Evolutionary conservation across 2,329 filamentous ascomycete genomes (phyloP), one percentile per base, ranked within the genome.

Genomic region (Pseudocercospora pini-densiflorae): DNA sequence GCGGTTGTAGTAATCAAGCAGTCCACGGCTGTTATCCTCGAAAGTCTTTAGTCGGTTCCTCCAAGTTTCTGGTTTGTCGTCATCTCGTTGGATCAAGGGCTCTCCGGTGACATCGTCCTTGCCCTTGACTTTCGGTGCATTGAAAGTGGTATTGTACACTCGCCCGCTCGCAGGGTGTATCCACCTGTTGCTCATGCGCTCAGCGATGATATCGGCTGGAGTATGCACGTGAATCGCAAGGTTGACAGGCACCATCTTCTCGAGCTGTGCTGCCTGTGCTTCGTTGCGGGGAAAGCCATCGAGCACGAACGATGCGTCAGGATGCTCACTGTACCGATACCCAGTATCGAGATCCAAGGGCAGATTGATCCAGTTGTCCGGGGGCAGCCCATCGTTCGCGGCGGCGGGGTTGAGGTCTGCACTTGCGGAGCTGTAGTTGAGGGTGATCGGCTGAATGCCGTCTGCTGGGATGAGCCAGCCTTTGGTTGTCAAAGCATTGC

Each of bases 231-330:
- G 93, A 66, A 97, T 90, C 58, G 93, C 95, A 68, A 97, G 87
- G 80, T 99, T 99, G 78, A 99, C 94, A n/a, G 94, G 93, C 33
- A 98, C 87, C 36, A 97, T 85, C 54, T 83, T 82, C 77, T 97
- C 93, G 57, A 98, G 86, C 64, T 89, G 89, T 49, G 82, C 79
- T 29, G 94, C 95, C 80, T 99, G 95, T 2, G 83, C 77, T 0
- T 92, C 91, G 6, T 92, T 99, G 71, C 95, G 91, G 1, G 95
- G 95, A 80, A 98, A 99, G 16, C 95, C 95, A 78, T 99, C 95
- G 61, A 99, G 90, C 70, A 99, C 91, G 79, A 97, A 98, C 0
- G 93, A 97, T 8, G 93, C 93, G 0, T 88, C 83, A 0, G 93
- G 91, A 69, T 90, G 86, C 49, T 95, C 86, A 58, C 89, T 82